phyloP scores from a whole-genome alignment of 2,329 filamentous ascomycete species.

The Phialemoniopsis sp. region DNA sequence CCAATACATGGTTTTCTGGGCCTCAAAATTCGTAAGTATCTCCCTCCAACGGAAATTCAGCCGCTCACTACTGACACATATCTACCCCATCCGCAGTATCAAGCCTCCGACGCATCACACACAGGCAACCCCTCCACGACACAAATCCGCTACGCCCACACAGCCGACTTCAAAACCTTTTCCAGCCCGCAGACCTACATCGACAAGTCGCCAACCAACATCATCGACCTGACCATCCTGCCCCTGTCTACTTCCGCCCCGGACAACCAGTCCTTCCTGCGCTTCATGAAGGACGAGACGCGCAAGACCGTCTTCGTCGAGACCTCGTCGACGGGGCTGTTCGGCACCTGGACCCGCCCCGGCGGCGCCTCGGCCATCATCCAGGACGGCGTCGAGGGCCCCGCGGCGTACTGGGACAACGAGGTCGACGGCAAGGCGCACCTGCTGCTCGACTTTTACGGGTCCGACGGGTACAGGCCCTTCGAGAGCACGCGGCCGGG shows the following conservation, averaged over 20 bases:
- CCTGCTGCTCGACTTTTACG: constrained; percentile 45
- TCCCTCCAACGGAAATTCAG: too few relatives aligned
- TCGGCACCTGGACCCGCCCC: constrained; percentile 46
- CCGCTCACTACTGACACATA: not conserved
- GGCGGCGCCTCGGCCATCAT: constrained; percentile 38
- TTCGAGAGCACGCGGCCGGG: constrained; percentile 39
- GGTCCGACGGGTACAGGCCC: constrained; percentile 42
- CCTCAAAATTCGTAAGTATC: constrained; percentile 37
- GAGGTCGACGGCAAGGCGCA: constrained; percentile 30
- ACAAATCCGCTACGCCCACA: constrained; percentile 50
- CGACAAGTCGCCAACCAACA: constrained; percentile 37
- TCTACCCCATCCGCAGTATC: too few relatives aligned
- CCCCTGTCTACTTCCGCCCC: constrained; percentile 23
- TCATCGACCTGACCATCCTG: constrained; percentile 56
- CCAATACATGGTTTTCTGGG: constrained; percentile 42
- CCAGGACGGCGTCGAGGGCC: constrained; percentile 35
- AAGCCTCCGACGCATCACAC: constrained; percentile 39
- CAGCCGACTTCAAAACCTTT: constrained; percentile 50
- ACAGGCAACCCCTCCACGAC: constrained; percentile 38
- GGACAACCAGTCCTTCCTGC: constrained; percentile 34
- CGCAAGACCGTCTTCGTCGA: constrained; percentile 48
- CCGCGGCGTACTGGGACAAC: constrained; percentile 40
- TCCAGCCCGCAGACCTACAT: constrained; percentile 44
- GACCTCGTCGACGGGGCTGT: constrained; percentile 40
- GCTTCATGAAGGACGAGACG: constrained; percentile 53